A percentile compares a stretch with the other conserved stretches of the same genome.
Evolutionary conservation across 257 asterid genomes (phyloP).

Genomic region (Solanum corneliomulleri): DNA sequence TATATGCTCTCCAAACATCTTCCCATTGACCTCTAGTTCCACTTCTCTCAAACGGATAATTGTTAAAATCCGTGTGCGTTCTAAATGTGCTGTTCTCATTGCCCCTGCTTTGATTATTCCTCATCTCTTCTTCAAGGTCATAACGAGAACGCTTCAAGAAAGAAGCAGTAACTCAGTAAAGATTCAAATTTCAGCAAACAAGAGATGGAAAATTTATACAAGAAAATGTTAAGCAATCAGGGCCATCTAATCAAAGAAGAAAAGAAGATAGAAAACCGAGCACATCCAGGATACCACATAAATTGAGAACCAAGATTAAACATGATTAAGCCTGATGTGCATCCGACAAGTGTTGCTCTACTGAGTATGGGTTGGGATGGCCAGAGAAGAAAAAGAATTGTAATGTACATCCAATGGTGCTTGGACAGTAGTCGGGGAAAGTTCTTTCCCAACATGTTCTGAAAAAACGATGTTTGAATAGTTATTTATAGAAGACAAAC

Average conservation of each 20-base stretch:
- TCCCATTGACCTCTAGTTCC: conserved; percentile 40
- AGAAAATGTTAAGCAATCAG: not conserved
- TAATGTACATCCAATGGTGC: not conserved
- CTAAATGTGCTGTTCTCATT: conserved; percentile 20
- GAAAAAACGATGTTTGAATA: not conserved
- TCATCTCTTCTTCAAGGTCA: conserved; percentile 75
- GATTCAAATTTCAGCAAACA: not conserved
- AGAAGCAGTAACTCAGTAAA: conserved; percentile 9
- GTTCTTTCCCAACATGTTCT: not conserved
- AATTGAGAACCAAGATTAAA: not conserved
- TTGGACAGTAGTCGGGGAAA: not conserved
- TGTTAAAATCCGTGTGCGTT: conserved; percentile 28
- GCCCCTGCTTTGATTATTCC: conserved; percentile 45
- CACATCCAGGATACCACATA: not conserved
- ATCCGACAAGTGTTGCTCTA: not conserved
- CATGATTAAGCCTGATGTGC: not conserved
- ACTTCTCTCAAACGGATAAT: conserved; percentile 37
- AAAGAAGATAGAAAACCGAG: not conserved
- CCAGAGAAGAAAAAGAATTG: not conserved
- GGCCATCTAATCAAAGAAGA: not conserved
- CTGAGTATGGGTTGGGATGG: not conserved
- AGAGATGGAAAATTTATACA: not conserved
- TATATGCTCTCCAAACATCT: conserved; percentile 39
- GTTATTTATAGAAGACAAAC: not conserved
- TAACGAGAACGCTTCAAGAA: conserved; percentile 54